Percentiles rank a stretch among this genome's conserved stretches.
Conservation (phyloP, 2,329 filamentous ascomycete species). For the Clonostachys rhizophaga region DNA sequence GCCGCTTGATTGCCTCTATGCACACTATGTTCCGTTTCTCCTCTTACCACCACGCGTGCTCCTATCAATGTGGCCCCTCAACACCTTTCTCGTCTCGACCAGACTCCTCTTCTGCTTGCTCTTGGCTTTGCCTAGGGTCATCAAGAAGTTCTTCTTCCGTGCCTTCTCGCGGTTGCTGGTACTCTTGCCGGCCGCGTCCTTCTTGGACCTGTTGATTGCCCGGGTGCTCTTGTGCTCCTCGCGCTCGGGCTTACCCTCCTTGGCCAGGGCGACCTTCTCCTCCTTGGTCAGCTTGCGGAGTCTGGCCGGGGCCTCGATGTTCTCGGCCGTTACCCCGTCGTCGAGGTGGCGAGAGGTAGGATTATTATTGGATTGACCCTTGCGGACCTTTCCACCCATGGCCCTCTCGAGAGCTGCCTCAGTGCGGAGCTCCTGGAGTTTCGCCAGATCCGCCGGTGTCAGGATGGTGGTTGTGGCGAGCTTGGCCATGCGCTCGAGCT, state of each 20-base stretch:
- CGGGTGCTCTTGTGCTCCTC: constrained; percentile 82
- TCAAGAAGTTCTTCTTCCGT: constrained; percentile 96
- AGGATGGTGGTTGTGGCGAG: constrained; percentile 92
- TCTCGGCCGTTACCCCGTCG: constrained; percentile 82
- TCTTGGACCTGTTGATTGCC: constrained; percentile 80
- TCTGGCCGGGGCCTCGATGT: constrained; percentile 82
- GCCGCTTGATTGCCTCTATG: no score
- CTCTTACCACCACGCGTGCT: constrained; percentile 80
- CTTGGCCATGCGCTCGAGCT: constrained; percentile 54
- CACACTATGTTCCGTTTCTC: constrained; percentile 49
- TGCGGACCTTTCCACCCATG: constrained; percentile 40
- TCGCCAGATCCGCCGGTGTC: constrained; percentile 92
- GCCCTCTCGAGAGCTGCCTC: constrained; percentile 66
- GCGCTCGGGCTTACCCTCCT: constrained; percentile 73
- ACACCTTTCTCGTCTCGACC: constrained; percentile 74
- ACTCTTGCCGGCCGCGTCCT: constrained; percentile 86
- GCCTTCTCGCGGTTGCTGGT: constrained; percentile 97
- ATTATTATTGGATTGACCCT: constrained; percentile 37
- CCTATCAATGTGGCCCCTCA: constrained; percentile 78
- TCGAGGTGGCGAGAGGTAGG: constrained; percentile 63
- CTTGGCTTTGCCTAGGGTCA: constrained; percentile 96
- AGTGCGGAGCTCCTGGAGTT: constrained; percentile 82
- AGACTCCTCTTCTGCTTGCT: constrained; percentile 93
- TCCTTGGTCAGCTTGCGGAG: constrained; percentile 85
- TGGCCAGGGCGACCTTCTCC: constrained; percentile 78